These are phyloP conservation scores for Hyphopichia khmerensis DNA, from an alignment of 1,139 yeast species.

Conservation along the genomic window DNA sequence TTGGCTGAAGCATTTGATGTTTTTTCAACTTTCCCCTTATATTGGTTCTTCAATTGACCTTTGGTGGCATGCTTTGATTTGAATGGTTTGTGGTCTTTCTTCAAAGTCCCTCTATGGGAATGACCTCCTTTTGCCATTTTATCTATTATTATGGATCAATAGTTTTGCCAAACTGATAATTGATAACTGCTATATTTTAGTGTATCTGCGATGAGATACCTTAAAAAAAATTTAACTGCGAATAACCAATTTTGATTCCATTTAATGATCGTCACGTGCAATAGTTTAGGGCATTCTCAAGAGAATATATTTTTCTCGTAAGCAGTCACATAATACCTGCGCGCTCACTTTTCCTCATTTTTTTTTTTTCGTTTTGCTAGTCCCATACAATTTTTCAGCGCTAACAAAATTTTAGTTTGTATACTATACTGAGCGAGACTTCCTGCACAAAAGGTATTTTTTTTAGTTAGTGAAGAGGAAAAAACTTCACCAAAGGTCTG, in stretches of 20 bases:
- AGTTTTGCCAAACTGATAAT: too few relatives aligned
- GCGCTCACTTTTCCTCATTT: neutral
- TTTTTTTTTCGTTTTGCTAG: neutral
- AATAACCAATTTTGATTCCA: neutral
- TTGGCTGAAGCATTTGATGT: constrained; percentile 17
- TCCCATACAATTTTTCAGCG: neutral
- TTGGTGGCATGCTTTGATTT: constrained; percentile 92
- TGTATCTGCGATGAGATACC: neutral
- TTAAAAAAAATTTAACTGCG: neutral
- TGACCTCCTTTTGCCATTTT: constrained; percentile 64
- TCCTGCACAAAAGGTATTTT: neutral
- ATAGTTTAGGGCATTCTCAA: neutral
- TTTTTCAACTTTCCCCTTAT: constrained; percentile 88
- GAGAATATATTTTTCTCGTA: too few relatives aligned
- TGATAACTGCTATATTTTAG: neutral
- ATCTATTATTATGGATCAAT: too few relatives aligned
- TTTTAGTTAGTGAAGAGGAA: neutral
- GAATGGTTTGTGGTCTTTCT: constrained; percentile 84
- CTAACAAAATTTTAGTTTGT: too few relatives aligned
- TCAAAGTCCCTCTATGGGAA: constrained; percentile 79
- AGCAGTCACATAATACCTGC: too few relatives aligned
- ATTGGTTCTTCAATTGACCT: constrained; percentile 74
- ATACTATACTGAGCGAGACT: too few relatives aligned
- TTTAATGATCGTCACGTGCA: neutral
- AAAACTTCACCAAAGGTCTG: constrained; percentile 1